phyloP scores from a whole-genome alignment of 1,284 basidiomycete genomes.

The Rhodotorula sp. region DNA sequence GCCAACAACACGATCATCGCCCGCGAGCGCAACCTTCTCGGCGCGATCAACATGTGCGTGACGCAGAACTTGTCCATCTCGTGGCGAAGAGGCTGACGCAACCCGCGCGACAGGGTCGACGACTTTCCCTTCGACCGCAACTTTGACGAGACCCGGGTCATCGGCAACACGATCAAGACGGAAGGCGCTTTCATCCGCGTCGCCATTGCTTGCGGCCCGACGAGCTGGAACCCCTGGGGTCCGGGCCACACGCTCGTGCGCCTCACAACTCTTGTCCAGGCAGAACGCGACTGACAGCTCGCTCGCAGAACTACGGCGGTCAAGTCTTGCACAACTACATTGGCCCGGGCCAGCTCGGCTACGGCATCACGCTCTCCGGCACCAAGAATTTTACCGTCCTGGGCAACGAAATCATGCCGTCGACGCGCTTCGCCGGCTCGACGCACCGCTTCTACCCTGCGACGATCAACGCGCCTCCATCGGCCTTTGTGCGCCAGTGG shows the following conservation, averaged over 20 bases:
- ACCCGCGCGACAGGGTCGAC: slow-evolving; percentile 39
- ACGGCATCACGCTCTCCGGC: slow-evolving; percentile 44
- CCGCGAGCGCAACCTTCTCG: slow-evolving; percentile 39
- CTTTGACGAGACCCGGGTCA: slow-evolving; percentile 41
- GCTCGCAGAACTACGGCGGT: slow-evolving; percentile 40
- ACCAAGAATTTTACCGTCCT: slow-evolving; percentile 39
- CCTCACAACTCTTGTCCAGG: neutral
- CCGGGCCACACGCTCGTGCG: slow-evolving; percentile 29
- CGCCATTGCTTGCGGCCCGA: slow-evolving; percentile 42
- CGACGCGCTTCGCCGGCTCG: slow-evolving; percentile 42
- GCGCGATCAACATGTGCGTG: slow-evolving; percentile 45
- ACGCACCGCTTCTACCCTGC: slow-evolving; percentile 28
- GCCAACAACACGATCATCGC: slow-evolving; percentile 47
- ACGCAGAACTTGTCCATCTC: neutral
- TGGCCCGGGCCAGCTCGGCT: slow-evolving; percentile 45
- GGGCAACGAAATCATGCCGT: slow-evolving; percentile 39
- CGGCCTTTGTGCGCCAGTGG: slow-evolving; percentile 40
- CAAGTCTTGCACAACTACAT: slow-evolving; percentile 42
- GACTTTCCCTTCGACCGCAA: slow-evolving; percentile 44
- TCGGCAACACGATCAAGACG: slow-evolving; percentile 43
- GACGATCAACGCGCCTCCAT: slow-evolving; percentile 40
- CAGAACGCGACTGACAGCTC: neutral
- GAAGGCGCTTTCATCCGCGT: slow-evolving; percentile 46
- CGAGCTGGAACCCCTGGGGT: slow-evolving; percentile 40
- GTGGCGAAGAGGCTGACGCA: too few relatives aligned